phyloP scores from a whole-genome alignment of 345 rosid species.

The Rubroshorea leprosula region DNA sequence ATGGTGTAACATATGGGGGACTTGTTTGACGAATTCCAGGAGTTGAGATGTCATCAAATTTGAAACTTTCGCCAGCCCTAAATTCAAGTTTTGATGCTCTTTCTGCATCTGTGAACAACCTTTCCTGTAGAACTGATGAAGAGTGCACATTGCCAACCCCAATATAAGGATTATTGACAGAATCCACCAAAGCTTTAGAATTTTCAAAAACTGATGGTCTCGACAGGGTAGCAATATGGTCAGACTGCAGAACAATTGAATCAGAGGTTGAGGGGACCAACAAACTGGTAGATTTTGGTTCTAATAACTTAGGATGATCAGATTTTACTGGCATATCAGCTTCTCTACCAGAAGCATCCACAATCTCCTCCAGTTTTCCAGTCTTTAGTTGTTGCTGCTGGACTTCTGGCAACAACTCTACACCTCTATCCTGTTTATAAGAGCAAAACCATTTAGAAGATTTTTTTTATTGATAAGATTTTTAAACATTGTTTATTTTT shows the following conservation, averaged over 20 bases:
- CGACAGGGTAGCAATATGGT: conserved; percentile 14
- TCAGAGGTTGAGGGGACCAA: conserved; percentile 27
- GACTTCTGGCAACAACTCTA: conserved; percentile 61
- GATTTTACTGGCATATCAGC: conserved; percentile 36
- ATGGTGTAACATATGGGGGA: conserved; percentile 29
- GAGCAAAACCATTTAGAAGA: conserved; percentile 16
- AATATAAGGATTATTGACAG: conserved; percentile 19
- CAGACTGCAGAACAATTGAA: conserved; percentile 33
- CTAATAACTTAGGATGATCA: conserved; percentile 26
- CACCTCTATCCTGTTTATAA: conserved; percentile 54
- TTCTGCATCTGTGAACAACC: conserved; percentile 35
- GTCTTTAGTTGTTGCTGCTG: conserved; percentile 59
- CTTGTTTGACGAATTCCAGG: conserved; percentile 19
- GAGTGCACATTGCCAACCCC: conserved; percentile 20
- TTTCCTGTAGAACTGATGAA: conserved; percentile 39
- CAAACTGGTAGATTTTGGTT: conserved; percentile 29
- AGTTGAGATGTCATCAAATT: conserved; percentile 37
- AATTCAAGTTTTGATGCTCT: conserved; percentile 33
- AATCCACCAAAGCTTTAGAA: conserved; percentile 28
- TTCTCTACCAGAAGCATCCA: conserved; percentile 31
- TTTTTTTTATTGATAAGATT: background rate
- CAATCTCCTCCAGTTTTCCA: conserved; percentile 36
- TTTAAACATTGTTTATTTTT: background rate
- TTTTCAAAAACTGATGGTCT: conserved; percentile 37
- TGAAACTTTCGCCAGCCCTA: conserved; percentile 32